Percentiles rank a stretch among this genome's conserved stretches.
Conservation (phyloP, 306 rosid genomes). For the Alnus glutinosa region DNA sequence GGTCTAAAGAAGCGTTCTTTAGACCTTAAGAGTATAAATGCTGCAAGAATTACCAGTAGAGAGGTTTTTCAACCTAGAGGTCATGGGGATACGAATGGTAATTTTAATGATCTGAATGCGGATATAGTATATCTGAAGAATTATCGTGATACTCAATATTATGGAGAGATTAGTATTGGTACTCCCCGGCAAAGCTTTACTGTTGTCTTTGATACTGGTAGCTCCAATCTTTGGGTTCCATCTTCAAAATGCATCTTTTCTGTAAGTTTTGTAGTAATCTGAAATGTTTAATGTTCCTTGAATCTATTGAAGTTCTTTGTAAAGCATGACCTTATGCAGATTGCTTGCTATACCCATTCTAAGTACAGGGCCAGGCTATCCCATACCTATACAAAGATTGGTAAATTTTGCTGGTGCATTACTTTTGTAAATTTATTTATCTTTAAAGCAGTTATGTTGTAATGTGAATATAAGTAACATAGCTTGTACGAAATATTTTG, state of each 20-base stretch:
- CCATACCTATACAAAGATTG: slow-evolving; percentile 46
- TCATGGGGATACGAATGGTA: neutral
- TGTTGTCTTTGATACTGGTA: slow-evolving; percentile 81
- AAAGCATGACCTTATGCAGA: slow-evolving; percentile 46
- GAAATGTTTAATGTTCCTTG: slow-evolving; percentile 12
- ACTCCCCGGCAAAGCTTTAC: slow-evolving; percentile 63
- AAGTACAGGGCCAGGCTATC: slow-evolving; percentile 58
- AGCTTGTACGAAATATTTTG: slow-evolving; percentile 1
- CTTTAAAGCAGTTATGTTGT: neutral
- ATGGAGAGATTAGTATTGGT: slow-evolving; percentile 76
- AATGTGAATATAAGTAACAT: neutral
- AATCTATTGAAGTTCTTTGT: slow-evolving; percentile 11
- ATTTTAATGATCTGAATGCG: slow-evolving; percentile 6
- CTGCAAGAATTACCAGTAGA: slow-evolving; percentile 30
- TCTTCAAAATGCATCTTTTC: slow-evolving; percentile 71
- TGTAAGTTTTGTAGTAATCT: slow-evolving; percentile 37
- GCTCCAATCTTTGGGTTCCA: slow-evolving; percentile 82
- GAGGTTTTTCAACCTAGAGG: slow-evolving; percentile 5
- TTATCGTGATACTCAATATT: slow-evolving; percentile 68
- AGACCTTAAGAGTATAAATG: slow-evolving; percentile 28
- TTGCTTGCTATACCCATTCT: slow-evolving; percentile 70
- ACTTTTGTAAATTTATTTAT: neutral
- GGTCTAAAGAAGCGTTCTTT: slow-evolving; percentile 40
- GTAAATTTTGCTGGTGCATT: slow-evolving; percentile 25
- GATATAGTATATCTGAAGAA: slow-evolving; percentile 53